Conservation (phyloP, 2,329 filamentous ascomycete species). For the Truncatella angustata region DNA sequence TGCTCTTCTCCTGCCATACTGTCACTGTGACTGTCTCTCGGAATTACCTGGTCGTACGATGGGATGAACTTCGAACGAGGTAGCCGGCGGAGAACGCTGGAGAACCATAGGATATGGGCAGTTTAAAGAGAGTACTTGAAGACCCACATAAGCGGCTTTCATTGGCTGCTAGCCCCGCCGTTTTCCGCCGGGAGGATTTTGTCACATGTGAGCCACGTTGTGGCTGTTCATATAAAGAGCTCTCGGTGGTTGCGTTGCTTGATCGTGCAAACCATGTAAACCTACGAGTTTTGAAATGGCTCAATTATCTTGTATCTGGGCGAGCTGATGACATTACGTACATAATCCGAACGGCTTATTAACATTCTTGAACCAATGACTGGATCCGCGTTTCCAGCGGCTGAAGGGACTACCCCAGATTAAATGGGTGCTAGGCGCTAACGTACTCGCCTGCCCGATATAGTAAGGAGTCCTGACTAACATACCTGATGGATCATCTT, state of each 20-base stretch:
- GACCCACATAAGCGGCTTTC: neutral
- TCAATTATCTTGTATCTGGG: no score
- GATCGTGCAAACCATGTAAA: neutral
- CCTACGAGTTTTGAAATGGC: no score
- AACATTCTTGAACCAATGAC: neutral
- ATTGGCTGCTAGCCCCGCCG: neutral
- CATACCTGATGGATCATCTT: no score
- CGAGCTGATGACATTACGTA: no score
- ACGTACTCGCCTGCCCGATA: neutral
- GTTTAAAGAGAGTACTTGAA: neutral
- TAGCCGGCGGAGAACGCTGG: slow-evolving; percentile 8
- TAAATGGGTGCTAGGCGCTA: neutral
- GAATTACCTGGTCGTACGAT: no score
- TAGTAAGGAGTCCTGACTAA: neutral
- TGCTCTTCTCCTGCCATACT: neutral
- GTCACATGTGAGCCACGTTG: slow-evolving; percentile 1
- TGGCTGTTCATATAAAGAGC: neutral
- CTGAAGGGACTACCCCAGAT: neutral
- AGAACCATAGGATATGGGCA: neutral
- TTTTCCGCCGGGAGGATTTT: neutral
- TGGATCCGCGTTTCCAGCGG: neutral
- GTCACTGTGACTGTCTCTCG: neutral
- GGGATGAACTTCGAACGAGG: neutral
- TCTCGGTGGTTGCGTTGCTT: neutral
- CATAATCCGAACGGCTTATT: no score